phyloP scores from a whole-genome alignment of 2,329 filamentous ascomycete genomes.

The Hansfordia pulvinata region DNA sequence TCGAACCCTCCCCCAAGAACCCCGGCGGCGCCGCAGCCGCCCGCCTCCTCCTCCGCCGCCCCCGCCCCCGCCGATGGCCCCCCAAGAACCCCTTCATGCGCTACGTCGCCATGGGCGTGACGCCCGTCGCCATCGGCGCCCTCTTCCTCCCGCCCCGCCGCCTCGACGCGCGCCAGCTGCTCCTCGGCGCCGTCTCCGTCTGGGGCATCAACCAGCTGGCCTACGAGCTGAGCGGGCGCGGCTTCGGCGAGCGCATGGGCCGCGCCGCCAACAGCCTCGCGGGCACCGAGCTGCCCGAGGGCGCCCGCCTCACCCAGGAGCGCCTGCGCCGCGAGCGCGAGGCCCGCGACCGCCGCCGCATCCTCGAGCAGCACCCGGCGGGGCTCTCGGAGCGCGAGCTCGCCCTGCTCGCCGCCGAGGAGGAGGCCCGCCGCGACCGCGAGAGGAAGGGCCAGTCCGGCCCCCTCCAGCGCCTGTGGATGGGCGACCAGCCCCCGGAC shows the following conservation, averaged over 20 bases:
- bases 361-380: constrained; percentile 11
- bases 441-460: constrained; percentile 9
- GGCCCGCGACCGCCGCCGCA: constrained; percentile 17
- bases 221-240: constrained; percentile 41
- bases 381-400: constrained; percentile 4
- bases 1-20: too few relatives aligned
- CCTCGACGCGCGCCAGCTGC: constrained; percentile 33
- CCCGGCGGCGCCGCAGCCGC: constrained; percentile 5
- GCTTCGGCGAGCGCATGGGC: constrained; percentile 32
- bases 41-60: constrained; percentile 3
- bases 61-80: too few relatives aligned
- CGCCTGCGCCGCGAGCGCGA: constrained; percentile 29
- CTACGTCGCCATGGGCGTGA: constrained; percentile 31
- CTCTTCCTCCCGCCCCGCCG: constrained; percentile 38
- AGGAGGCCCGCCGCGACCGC: constrained; percentile 3
- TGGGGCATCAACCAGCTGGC: constrained; percentile 40
- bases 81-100: constrained; percentile 24
- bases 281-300: constrained; percentile 41
- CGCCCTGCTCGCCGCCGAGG: constrained; percentile 1
- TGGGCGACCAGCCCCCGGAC: constrained; percentile 39
- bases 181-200: constrained; percentile 35
- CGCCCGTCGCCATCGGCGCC: constrained; percentile 30
- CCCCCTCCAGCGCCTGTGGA: constrained; percentile 37
- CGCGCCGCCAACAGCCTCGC: constrained; percentile 29
- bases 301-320: constrained; percentile 30